Base-by-base conservation (phyloP, 2,329 filamentous ascomycete species). In the Neofusicoccum sp. region DNA sequence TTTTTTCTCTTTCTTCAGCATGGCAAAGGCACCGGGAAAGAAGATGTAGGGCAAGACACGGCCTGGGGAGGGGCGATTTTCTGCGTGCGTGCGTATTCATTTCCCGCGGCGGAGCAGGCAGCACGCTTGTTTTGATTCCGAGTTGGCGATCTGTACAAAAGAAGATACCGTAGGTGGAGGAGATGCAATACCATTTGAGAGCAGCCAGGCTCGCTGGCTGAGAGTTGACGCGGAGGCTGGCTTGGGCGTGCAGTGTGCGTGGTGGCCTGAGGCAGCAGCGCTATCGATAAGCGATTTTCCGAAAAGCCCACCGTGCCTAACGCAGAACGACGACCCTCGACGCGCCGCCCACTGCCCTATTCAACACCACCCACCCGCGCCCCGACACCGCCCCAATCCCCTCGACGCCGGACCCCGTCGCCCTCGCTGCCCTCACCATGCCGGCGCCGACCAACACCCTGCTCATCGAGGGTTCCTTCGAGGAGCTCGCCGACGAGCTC, bases 401-500 rank as follows among this genome's bases (percentile, higher is more conserved):
- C 36, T 49, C 61, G 39, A 50, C 62, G 62, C 54, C 62, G 54
- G 52, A 59, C 33, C 36, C 37, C 56, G 41, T 64, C 54, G 47
- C 45, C 31, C 48, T 48, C 7, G 9, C n/a, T 22, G 14, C 47
- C 22, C 12, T 65, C 72, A 77, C 65, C 70, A 88, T 88, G 86
- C 84, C 85, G 67, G 84, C 81, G 71, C 81, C 85, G 66, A 81
- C 84, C 64, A 88, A 83, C 69, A 87, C 86, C 73, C 84, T 88
- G 71, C 81, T 89, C 71, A 87, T 99, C 79, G 95, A 99, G 84
- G 95, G 95, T 78, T 87, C 87, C 73, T 97, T 97, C 79, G 88
- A 93, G 78, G 95, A 98, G 82, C 89, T 97, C 76, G 89, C 91
- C 73, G 89, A 91, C 79, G 95, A 99, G 83, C 91, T 99, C 83